These are phyloP conservation scores for Russula lepida DNA, from an alignment of 768 basidiomycete genomes.

Conservation along the genomic window DNA sequence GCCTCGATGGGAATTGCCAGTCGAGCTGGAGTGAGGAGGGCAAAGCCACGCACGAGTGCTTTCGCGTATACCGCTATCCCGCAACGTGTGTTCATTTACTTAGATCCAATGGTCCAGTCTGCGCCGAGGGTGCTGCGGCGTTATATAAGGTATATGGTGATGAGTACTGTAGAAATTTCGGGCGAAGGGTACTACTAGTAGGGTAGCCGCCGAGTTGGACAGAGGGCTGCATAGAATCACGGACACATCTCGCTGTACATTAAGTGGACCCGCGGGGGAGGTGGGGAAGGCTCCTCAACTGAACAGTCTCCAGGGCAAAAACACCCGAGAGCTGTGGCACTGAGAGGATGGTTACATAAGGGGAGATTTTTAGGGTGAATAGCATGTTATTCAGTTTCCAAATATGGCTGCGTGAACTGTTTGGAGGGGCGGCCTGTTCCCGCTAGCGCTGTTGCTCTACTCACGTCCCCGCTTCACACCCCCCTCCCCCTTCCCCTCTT, in stretches of 20 bases:
- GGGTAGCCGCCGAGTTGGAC: no score
- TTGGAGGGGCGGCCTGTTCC: not conserved
- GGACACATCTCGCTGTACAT: not conserved
- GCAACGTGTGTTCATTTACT: not conserved
- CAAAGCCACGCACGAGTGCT: not conserved
- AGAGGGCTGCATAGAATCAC: not conserved
- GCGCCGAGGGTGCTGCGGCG: not conserved
- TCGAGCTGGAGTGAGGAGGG: not conserved
- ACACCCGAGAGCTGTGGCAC: not conserved
- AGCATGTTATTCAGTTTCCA: not conserved
- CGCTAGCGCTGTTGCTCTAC: slow-evolving; percentile 2
- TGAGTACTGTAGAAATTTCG: not conserved
- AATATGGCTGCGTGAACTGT: not conserved
- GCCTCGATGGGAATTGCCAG: not conserved
- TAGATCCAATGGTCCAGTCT: no score
- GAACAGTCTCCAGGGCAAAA: not conserved
- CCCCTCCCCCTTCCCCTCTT: not conserved
- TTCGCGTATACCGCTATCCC: not conserved
- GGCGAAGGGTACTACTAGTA: no score
- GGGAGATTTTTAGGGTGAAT: not conserved
- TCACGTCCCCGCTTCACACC: slow-evolving; percentile 5
- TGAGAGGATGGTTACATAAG: not conserved
- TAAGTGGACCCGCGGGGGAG: not conserved
- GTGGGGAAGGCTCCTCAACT: not conserved
- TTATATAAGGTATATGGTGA: not conserved